Evolutionary conservation across 805 yeast species (phyloP).

Genomic region (Scheffersomyces lignosus): DNA sequence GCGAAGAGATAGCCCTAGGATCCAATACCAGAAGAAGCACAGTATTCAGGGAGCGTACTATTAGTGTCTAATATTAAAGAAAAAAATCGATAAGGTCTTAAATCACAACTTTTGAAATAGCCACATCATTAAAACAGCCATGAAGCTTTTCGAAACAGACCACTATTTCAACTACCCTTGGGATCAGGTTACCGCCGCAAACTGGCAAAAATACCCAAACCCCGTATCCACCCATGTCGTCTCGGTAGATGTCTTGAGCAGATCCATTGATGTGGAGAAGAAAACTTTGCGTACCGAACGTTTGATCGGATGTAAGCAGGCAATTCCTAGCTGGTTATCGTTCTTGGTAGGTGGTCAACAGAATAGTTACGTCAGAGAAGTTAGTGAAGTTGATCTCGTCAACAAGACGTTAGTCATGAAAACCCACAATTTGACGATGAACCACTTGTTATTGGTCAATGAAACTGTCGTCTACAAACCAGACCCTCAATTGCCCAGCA

Average conservation of each 20-base stretch:
- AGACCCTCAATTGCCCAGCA: constrained; percentile 51
- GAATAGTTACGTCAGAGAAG: constrained; percentile 81
- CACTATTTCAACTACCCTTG: constrained; percentile 81
- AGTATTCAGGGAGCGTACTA: no score
- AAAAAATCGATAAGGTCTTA: no score
- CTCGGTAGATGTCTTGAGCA: constrained; percentile 82
- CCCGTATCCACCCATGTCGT: constrained; percentile 89
- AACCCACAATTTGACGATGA: constrained; percentile 84
- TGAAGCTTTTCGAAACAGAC: constrained; percentile 76
- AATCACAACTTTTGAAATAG: no score
- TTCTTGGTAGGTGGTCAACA: constrained; percentile 71
- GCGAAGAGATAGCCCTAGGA: no score
- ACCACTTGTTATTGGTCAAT: constrained; percentile 69
- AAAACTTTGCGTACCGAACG: constrained; percentile 70
- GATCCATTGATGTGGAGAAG: constrained; percentile 60
- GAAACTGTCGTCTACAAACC: constrained; percentile 87
- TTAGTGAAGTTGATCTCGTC: constrained; percentile 76
- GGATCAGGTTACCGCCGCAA: constrained; percentile 94
- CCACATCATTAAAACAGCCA: no score
- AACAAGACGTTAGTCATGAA: constrained; percentile 69
- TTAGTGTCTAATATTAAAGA: no score
- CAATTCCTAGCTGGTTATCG: constrained; percentile 80
- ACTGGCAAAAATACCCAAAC: constrained; percentile 97
- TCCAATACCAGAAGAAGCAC: no score
- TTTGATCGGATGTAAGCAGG: constrained; percentile 83